Evolutionary conservation across 352 stramenopile genomes (phyloP), one percentile per base, ranked within the genome.

Genomic region (Pythium sp.): DNA sequence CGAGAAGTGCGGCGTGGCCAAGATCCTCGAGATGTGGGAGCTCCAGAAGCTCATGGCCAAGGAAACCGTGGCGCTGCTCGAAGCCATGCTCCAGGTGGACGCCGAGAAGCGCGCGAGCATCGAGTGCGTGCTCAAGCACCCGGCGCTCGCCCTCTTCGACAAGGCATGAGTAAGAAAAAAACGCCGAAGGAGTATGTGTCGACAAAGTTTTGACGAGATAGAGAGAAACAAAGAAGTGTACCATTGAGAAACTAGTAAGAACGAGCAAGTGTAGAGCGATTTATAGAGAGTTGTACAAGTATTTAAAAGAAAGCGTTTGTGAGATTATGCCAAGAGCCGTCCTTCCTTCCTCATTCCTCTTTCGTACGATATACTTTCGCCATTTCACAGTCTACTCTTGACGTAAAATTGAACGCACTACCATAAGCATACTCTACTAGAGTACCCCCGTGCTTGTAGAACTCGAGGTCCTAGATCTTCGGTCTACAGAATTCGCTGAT

Each of bases 11-110:
- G 87, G 57, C 69, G 82, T 62, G 73, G 61, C n/a, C 54, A 83
- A 82, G 63, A 77, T 91, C 30, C 62, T 91, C 36, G 72, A 82
- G 57, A 72, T 87, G 36, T 92, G 84, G 82, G 71, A 71, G 11
- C 54, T 67, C 49, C 22, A 53, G 49, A 75, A 70, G 55, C 70
- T 82, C 28, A 75, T 85, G 69, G 68, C 65, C 11, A 64, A 70
- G 0, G 34, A 57, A 1, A 81, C 76, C 3, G 65, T 86, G 54
- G 81, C 81, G 58, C 62, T 89, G 64, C 72, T 91, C 7, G 70
- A 66, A 2, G 72, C 57, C 9, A 75, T 92, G 75, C 60, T 92
- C 43, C 80, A 90, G 43, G 70, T 89, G 5, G 72, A 82, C 41
- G 71, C 82, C 6, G 63, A 67, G 22, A 68, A 65, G 28, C 79